phyloP scores from a whole-genome alignment of 495 filamentous ascomycete species.

The Hypoxylon fuscum region DNA sequence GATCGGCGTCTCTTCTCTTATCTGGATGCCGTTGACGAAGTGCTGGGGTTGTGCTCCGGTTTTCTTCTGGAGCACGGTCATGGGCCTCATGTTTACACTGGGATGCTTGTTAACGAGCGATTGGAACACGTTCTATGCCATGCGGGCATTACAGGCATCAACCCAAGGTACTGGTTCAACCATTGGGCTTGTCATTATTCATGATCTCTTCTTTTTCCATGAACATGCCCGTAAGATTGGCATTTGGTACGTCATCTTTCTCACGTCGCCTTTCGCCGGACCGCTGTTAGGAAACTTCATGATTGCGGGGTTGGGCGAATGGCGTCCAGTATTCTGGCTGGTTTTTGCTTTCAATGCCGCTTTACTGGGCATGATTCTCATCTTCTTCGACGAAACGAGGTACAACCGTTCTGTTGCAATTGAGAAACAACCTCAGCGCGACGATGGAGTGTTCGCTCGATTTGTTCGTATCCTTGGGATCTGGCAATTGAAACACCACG shows the following conservation, averaged over 20 bases:
- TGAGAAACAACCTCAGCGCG: neutral
- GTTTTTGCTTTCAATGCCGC: neutral
- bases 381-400: neutral
- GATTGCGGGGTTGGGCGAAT: neutral
- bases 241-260: constrained; percentile 68
- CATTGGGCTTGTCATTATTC: constrained; percentile 68
- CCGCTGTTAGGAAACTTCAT: constrained; percentile 68
- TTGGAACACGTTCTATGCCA: neutral
- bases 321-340: neutral
- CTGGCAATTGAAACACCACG: neutral
- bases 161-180: constrained; percentile 54
- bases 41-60: neutral
- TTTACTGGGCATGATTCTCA: neutral
- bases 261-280: constrained; percentile 65
- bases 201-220: constrained; percentile 68
- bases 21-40: neutral
- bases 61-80: neutral
- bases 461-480: neutral
- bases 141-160: neutral
- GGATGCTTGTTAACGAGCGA: neutral
- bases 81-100: neutral
- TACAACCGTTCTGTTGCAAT: neutral
- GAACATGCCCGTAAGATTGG: constrained; percentile 70
- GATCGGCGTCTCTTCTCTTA: neutral
- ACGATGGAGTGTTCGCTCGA: neutral